These are phyloP conservation scores for Gynostemma pentaphyllum DNA, from an alignment of 306 rosid genomes.

Conservation along the genomic window DNA sequence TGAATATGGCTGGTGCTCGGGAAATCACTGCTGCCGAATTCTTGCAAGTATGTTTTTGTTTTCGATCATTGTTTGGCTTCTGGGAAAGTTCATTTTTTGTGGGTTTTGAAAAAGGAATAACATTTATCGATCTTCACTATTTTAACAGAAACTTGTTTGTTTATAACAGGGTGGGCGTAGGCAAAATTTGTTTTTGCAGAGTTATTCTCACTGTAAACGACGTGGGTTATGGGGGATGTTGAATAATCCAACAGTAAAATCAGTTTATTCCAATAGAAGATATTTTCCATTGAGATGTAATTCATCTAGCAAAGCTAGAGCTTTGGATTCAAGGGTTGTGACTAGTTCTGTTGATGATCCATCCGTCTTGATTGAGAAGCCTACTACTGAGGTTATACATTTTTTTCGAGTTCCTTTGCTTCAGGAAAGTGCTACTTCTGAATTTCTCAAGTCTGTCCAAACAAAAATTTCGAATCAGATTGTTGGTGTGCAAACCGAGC, in stretches of 20 bases:
- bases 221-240: constrained; percentile 38
- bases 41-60: constrained; percentile 30
- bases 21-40: constrained; percentile 46
- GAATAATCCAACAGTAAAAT: background rate
- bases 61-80: background rate
- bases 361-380: constrained; percentile 31
- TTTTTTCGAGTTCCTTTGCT: constrained; percentile 53
- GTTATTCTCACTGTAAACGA: constrained; percentile 23
- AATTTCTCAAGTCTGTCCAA: constrained; percentile 61
- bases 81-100: background rate
- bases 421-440: constrained; percentile 56
- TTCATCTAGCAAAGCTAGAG: constrained; percentile 37
- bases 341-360: constrained; percentile 30
- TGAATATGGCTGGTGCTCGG: constrained; percentile 31
- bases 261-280: constrained; percentile 11
- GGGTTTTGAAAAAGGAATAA: background rate
- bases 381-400: constrained; percentile 43
- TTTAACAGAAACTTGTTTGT: background rate
- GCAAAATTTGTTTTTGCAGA: constrained; percentile 28
- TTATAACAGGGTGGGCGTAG: constrained; percentile 38
- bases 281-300: constrained; percentile 31
- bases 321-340: constrained; percentile 35
- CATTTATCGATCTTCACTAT: background rate
- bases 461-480: constrained; percentile 51
- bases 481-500: constrained; percentile 62